Conservation (phyloP, 139 green algal genomes). For the Pleodorina starrii region DNA sequence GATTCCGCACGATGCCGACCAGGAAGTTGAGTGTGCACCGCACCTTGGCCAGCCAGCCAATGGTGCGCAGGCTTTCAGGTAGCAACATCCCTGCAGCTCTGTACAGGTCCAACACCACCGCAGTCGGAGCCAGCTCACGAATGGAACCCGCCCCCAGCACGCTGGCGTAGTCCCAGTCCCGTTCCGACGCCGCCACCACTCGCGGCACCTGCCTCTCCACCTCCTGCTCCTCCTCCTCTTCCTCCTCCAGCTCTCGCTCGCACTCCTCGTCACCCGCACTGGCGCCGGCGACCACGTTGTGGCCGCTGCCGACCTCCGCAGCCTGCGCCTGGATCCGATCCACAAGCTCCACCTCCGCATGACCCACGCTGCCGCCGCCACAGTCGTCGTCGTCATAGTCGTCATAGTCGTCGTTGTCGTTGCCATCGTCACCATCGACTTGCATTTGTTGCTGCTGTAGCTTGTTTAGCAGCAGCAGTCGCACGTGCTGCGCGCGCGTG, state of each 20-base stretch:
- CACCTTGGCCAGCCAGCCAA: constrained; percentile 26
- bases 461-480: no score
- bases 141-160: not conserved
- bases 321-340: not conserved
- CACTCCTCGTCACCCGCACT: constrained; percentile 60
- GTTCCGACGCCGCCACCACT: constrained; percentile 12
- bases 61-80: not conserved
- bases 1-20: not conserved
- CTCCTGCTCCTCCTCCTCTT: constrained; percentile 72
- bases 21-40: constrained; percentile 64
- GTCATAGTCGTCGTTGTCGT: no score
- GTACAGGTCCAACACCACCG: not conserved
- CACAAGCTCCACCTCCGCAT: no score
- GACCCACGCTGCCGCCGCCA: no score
- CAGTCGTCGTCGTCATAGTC: no score
- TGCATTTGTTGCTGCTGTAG: no score
- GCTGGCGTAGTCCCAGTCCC: constrained; percentile 54
- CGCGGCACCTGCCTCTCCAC: constrained; percentile 54
- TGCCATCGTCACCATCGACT: no score
- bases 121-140: not conserved
- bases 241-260: constrained; percentile 67
- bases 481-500: no score
- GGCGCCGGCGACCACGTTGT: not conserved
- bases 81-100: not conserved
- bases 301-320: not conserved